phyloP scores from a whole-genome alignment of 305 asterid species.

The Fraxinus sp. region DNA sequence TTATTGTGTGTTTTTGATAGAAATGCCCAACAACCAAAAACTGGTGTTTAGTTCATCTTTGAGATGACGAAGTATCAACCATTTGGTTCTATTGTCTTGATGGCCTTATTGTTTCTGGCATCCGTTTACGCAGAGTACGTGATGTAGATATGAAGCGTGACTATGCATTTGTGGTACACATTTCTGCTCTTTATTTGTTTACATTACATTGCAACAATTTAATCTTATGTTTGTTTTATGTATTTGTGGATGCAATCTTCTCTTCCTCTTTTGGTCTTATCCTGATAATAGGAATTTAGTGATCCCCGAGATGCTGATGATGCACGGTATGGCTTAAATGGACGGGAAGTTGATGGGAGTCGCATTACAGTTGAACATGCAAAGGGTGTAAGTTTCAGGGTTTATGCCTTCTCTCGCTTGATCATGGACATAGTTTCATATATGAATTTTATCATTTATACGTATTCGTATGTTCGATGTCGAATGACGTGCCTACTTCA shows the following conservation, averaged over 20 bases:
- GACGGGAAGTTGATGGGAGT: neutral
- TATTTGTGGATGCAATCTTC: neutral
- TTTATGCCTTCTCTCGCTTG: neutral
- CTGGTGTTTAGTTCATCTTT: conserved; percentile 90
- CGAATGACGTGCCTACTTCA: neutral
- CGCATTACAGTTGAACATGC: neutral
- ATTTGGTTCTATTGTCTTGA: conserved; percentile 77
- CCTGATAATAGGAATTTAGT: neutral
- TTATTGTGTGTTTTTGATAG: conserved; percentile 81
- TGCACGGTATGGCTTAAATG: neutral
- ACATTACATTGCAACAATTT: neutral
- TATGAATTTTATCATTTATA: neutral
- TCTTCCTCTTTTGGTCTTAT: neutral
- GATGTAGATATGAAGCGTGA: conserved; percentile 99
- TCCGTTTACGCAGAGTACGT: conserved; percentile 98
- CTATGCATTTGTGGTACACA: conserved; percentile 93
- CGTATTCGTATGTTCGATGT: neutral
- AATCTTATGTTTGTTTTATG: neutral
- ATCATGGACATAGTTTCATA: neutral
- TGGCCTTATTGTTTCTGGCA: conserved; percentile 99
- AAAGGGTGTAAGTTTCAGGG: neutral
- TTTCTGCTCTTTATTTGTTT: conserved; percentile 16
- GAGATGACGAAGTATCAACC: conserved; percentile 80
- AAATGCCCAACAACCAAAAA: conserved; percentile 77
- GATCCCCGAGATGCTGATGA: neutral